Evolutionary conservation across 1,284 basidiomycete genomes (phyloP).

Genomic region (Pascua sp.): DNA sequence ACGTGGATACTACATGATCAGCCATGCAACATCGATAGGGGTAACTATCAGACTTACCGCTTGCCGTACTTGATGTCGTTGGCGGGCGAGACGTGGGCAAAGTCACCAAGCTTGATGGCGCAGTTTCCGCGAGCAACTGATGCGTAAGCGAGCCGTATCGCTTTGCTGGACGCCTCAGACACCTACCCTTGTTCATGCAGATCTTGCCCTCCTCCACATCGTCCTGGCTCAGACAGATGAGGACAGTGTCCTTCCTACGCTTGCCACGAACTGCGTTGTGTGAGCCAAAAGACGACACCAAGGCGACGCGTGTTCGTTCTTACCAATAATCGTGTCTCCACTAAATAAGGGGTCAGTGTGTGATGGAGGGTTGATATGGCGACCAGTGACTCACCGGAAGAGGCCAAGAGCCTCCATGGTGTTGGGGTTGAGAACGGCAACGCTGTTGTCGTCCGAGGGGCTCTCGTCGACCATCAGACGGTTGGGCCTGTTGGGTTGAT

Average conservation of each 20-base stretch:
- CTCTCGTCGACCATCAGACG: conserved; percentile 92
- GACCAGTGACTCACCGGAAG: conserved; percentile 67
- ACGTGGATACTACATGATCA: conserved; percentile 66
- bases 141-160: conserved; percentile 1
- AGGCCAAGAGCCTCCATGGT: conserved; percentile 95
- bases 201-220: conserved; percentile 97
- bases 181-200: conserved; percentile 84
- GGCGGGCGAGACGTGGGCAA: conserved; percentile 92
- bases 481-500: conserved; percentile 65
- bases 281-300: neutral
- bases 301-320: conserved; percentile 3
- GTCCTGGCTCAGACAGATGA: conserved; percentile 92
- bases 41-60: conserved; percentile 51
- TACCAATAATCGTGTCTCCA: conserved; percentile 47
- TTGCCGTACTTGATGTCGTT: conserved; percentile 99
- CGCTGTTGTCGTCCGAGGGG: conserved; percentile 78
- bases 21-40: neutral
- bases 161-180: neutral
- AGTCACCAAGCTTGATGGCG: conserved; percentile 94
- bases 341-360: conserved; percentile 8
- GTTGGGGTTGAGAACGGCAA: conserved; percentile 88
- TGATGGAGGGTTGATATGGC: neutral
- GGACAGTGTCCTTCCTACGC: conserved; percentile 90
- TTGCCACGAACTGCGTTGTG: conserved; percentile 64
- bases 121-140: conserved; percentile 94